These are phyloP conservation scores for Dothideomycetes sp. DNA, from an alignment of 2,329 filamentous ascomycete genomes.

Conservation along the genomic window DNA sequence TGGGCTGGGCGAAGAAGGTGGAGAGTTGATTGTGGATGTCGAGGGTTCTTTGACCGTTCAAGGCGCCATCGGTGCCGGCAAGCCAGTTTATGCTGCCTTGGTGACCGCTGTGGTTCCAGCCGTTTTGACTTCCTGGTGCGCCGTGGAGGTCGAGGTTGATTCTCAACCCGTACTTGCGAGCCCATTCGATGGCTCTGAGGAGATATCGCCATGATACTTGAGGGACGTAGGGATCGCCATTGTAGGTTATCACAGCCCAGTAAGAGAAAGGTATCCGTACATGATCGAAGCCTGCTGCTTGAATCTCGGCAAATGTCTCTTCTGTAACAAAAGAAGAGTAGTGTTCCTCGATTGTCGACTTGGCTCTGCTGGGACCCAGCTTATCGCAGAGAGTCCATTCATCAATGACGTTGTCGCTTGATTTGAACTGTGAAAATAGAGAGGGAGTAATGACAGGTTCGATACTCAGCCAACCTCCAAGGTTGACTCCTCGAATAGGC, in stretches of 20 bases:
- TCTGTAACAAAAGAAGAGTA: conserved; percentile 85
- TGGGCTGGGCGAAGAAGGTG: conserved; percentile 83
- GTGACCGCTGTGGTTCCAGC: conserved; percentile 91
- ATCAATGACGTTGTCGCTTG: conserved; percentile 62
- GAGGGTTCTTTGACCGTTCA: conserved; percentile 72
- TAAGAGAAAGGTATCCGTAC: conserved; percentile 94
- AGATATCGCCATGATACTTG: conserved; percentile 90
- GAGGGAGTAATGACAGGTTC: conserved; percentile 96
- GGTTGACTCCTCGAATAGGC: conserved; percentile 80
- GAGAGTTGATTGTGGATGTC: conserved; percentile 82
- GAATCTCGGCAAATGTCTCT: conserved; percentile 74
- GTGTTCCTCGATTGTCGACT: conserved; percentile 70
- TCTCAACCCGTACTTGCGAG: conserved; percentile 80
- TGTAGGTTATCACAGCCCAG: conserved; percentile 83
- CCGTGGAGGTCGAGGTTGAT: conserved; percentile 90
- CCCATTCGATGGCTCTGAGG: conserved; percentile 85
- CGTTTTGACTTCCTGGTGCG: conserved; percentile 89
- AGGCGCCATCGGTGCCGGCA: conserved; percentile 72
- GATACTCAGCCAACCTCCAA: conserved; percentile 88
- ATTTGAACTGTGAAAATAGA: conserved; percentile 62
- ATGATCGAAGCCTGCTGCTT: conserved; percentile 82
- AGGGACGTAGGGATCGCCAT: conserved; percentile 77
- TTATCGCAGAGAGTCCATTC: conserved; percentile 72
- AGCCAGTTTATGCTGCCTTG: conserved; percentile 78
- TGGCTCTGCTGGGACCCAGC: conserved; percentile 57